Evolutionary conservation across 257 asterid genomes (phyloP).

Genomic region (Solanum virginianum): DNA sequence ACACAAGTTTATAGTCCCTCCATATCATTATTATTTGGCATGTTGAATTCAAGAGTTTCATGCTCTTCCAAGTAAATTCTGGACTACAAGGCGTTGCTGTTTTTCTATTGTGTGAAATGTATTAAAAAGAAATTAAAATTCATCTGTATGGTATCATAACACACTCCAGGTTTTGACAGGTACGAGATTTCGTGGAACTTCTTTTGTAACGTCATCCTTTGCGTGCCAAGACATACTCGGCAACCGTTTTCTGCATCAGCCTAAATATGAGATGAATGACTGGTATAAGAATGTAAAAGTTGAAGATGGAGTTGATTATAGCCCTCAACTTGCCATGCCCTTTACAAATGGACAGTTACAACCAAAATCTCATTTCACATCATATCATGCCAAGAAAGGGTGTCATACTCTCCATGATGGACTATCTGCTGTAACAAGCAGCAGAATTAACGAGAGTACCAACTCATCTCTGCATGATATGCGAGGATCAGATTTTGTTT

Average conservation of each 20-base stretch:
- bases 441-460: constrained; percentile 2
- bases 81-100: neutral
- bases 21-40: neutral
- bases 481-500: constrained; percentile 4
- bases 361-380: neutral
- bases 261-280: constrained; percentile 12
- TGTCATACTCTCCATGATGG: neutral
- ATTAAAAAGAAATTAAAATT: neutral
- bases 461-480: constrained; percentile 3
- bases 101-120: neutral
- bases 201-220: constrained; percentile 16
- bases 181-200: constrained; percentile 8
- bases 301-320: constrained; percentile 10
- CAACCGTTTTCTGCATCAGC: constrained; percentile 2
- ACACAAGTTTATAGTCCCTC: neutral
- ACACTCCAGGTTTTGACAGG: constrained; percentile 4
- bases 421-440: neutral
- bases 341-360: neutral
- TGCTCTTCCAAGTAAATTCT: neutral
- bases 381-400: constrained; percentile 2
- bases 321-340: constrained; percentile 3
- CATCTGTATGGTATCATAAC: neutral
- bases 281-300: constrained; percentile 14
- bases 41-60: neutral
- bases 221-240: constrained; percentile 22